Percentiles rank a stretch among this genome's conserved stretches.
phyloP scores from a whole-genome alignment of 176 grass and related monocot species.

The Poa pratensis region DNA sequence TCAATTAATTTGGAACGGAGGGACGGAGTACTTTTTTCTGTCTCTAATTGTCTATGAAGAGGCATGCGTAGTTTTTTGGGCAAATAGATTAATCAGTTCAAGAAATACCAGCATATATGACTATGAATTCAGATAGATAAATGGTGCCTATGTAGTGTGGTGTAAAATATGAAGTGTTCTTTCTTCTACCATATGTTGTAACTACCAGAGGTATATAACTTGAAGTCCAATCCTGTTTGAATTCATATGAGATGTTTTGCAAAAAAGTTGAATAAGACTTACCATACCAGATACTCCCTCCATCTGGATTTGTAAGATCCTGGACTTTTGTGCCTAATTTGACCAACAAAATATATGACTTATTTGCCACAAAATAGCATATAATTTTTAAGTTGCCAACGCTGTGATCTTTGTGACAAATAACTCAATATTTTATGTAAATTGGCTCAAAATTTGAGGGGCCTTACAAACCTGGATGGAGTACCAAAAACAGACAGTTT shows the following conservation, averaged over 20 bases:
- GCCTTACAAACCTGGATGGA: neutral
- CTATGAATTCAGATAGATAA: neutral
- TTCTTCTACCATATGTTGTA: neutral
- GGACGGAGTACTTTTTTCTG: too few relatives aligned
- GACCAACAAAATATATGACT: neutral
- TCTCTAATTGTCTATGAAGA: neutral
- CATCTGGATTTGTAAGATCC: neutral
- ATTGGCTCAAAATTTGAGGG: neutral
- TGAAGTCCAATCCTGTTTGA: neutral
- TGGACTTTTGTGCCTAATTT: neutral
- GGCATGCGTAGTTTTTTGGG: neutral
- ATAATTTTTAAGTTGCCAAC: neutral
- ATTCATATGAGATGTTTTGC: conserved; percentile 14
- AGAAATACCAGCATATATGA: neutral
- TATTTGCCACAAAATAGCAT: neutral
- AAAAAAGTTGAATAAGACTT: neutral
- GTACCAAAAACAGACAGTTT: neutral
- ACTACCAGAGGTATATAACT: neutral
- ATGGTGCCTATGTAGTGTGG: neutral
- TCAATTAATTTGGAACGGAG: too few relatives aligned
- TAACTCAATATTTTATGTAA: neutral
- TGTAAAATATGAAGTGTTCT: neutral
- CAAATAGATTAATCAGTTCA: neutral
- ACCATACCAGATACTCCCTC: neutral
- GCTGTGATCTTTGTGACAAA: neutral